Conservation (phyloP, 2,329 filamentous ascomycete species). For the Aspergillus neotritici region DNA sequence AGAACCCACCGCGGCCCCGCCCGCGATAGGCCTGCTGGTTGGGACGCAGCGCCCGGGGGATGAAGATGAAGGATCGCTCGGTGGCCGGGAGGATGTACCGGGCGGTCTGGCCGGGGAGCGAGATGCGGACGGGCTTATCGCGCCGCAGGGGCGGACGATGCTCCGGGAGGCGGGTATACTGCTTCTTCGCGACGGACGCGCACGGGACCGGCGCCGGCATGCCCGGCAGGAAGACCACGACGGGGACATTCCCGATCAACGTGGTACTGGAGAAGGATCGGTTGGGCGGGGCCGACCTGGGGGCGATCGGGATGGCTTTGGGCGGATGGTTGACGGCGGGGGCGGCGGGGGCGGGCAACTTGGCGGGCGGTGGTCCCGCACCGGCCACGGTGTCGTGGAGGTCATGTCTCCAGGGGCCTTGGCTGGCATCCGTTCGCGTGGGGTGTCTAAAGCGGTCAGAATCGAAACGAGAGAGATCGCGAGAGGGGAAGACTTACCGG, state of each 20-base stretch:
- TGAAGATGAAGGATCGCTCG: conserved; percentile 96
- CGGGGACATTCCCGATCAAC: conserved; percentile 75
- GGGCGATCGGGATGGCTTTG: conserved; percentile 37
- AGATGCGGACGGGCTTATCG: conserved; percentile 94
- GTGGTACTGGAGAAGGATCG: conserved; percentile 76
- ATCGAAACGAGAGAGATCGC: background rate
- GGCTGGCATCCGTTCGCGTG: conserved; percentile 51
- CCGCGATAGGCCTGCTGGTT: conserved; percentile 75
- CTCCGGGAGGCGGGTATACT: conserved; percentile 90
- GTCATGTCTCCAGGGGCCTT: conserved; percentile 84
- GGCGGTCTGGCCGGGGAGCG: conserved; percentile 70
- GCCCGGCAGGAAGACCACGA: conserved; percentile 72
- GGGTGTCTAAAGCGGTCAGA: conserved; percentile 36
- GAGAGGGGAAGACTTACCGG: conserved; percentile 34
- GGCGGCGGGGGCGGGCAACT: conserved; percentile 22
- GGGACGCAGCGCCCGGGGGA: conserved; percentile 84
- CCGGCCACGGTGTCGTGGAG: conserved; percentile 67
- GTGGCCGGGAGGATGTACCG: conserved; percentile 86
- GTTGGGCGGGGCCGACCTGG: conserved; percentile 63
- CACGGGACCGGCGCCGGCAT: conserved; percentile 68
- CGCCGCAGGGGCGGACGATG: conserved; percentile 88
- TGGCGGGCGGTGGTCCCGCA: conserved; percentile 33
- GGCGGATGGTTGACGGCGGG: conserved; percentile 27
- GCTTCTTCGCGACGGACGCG: conserved; percentile 71
- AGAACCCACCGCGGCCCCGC: conserved; percentile 64